Evolutionary conservation across 352 stramenopile species (phyloP).

Genomic region (Salisapilia sapeloensis): DNA sequence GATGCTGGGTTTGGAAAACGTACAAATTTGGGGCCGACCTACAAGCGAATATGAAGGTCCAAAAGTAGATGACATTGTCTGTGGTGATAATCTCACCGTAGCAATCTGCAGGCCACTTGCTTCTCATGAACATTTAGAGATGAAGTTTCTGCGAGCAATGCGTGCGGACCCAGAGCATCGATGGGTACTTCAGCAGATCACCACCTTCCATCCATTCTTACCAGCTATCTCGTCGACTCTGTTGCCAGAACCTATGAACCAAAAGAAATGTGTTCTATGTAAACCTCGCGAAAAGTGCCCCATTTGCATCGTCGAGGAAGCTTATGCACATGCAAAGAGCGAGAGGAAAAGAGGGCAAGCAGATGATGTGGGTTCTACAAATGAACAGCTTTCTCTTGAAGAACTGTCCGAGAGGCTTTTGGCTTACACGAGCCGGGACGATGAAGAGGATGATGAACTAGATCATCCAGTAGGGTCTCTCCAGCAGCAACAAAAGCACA

Average conservation of each 20-base stretch:
- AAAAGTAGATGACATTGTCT: slow-evolving; percentile 33
- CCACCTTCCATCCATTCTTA: slow-evolving; percentile 43
- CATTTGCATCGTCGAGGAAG: slow-evolving; percentile 2
- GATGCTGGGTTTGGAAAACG: slow-evolving; percentile 31
- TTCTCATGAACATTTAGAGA: slow-evolving; percentile 15
- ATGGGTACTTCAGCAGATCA: slow-evolving; percentile 35
- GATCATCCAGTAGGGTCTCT: no score
- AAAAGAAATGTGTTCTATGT: background rate
- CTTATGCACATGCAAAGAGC: background rate
- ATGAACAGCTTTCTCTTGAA: background rate
- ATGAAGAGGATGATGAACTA: no score
- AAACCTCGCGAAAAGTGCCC: background rate
- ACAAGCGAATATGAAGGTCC: slow-evolving; percentile 28
- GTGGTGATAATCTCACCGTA: slow-evolving; percentile 29
- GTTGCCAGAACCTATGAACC: slow-evolving; percentile 3
- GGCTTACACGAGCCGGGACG: no score
- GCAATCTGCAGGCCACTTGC: slow-evolving; percentile 30
- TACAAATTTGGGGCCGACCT: slow-evolving; percentile 26
- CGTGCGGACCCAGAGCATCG: slow-evolving; percentile 25
- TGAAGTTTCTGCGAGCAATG: slow-evolving; percentile 32
- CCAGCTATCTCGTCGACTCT: background rate
- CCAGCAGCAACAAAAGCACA: no score
- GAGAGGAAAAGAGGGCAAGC: background rate
- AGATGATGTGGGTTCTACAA: background rate
- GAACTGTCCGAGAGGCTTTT: no score